These are phyloP conservation scores for Passalora sequoiae DNA, from an alignment of 2,329 filamentous ascomycete genomes.

Conservation along the genomic window DNA sequence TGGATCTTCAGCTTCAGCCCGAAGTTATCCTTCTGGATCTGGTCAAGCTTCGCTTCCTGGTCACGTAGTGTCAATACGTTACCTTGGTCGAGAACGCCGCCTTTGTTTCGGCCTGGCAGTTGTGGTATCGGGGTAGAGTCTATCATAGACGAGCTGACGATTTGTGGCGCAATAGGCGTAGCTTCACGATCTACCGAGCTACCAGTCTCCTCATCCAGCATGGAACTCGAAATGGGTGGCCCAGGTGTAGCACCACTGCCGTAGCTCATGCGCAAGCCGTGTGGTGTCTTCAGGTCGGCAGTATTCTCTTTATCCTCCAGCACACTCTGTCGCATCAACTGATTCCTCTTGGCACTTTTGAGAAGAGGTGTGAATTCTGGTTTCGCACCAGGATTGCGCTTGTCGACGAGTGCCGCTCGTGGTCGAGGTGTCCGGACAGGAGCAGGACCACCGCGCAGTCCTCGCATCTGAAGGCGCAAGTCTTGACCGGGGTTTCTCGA, in stretches of 20 bases:
- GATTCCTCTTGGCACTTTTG: slow-evolving; percentile 71
- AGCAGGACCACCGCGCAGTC: slow-evolving; percentile 49
- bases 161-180: slow-evolving; percentile 68
- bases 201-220: slow-evolving; percentile 58
- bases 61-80: slow-evolving; percentile 89
- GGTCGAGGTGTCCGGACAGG: slow-evolving; percentile 60
- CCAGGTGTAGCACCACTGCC: slow-evolving; percentile 61
- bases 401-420: slow-evolving; percentile 65
- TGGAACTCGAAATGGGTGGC: slow-evolving; percentile 69
- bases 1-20: slow-evolving; percentile 95
- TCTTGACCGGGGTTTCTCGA: slow-evolving; percentile 63
- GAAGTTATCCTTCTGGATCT: slow-evolving; percentile 98
- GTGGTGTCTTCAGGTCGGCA: slow-evolving; percentile 58
- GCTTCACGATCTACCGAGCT: slow-evolving; percentile 57
- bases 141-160: slow-evolving; percentile 65
- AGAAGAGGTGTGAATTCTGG: slow-evolving; percentile 92
- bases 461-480: slow-evolving; percentile 68
- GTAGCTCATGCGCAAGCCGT: slow-evolving; percentile 56
- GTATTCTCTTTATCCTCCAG: slow-evolving; percentile 37
- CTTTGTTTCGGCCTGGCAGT: slow-evolving; percentile 57
- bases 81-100: slow-evolving; percentile 68
- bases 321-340: slow-evolving; percentile 40
- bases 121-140: slow-evolving; percentile 76
- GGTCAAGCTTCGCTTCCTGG: slow-evolving; percentile 88
- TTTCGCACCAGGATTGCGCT: slow-evolving; percentile 53